Base-by-base conservation (phyloP, 495 filamentous ascomycete species). In the Penicillium lividum region DNA sequence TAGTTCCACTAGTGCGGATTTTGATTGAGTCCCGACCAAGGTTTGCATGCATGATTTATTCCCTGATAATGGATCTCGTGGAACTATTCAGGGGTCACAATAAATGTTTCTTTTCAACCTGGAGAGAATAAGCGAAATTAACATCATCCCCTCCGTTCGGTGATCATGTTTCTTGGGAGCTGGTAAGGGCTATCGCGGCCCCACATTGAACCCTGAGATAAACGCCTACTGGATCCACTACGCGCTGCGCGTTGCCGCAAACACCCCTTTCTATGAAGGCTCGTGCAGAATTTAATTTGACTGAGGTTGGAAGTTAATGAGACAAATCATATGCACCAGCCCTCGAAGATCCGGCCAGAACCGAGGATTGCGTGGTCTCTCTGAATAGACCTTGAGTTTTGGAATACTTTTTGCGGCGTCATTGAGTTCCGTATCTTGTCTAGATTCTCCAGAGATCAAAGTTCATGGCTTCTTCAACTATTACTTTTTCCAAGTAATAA, bases 1-100 rank as follows among this genome's bases (percentile, higher is more conserved):
- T 49, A 49, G 46, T 29, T 15, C 7, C 25, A 49, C 29, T 49
- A 49, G 46, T 13, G 46, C 29, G 46, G 25, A 25, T 49, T 49
- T 29, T 49, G 46, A 49, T 49, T 49, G 46, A 36, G 33, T 36
- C 33, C 33, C 9, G 9, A 4, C 33, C 33, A 36, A 36, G 33
- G 33, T 8, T 11, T 9, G 13, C 33, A 13, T 36, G 33, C 33
- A 36, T 36, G 33, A 11, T 11, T 36, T 22, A 22, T 22, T 22
- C 22, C 10, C 33, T 36, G 33, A 36, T 36, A 11, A 11, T 36
- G 10, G 33, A 36, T 9, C 33, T 11, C 33, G 1, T 11, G 33
- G 1, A 11, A 13, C 13, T 36, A 36, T 11, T 36, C 33, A 36
- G 33, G 33, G 33, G 33, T 36, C 13, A 36, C 33, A 36, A 11